Conservation (phyloP, 257 asterid species). For the Solanum phureja region DNA sequence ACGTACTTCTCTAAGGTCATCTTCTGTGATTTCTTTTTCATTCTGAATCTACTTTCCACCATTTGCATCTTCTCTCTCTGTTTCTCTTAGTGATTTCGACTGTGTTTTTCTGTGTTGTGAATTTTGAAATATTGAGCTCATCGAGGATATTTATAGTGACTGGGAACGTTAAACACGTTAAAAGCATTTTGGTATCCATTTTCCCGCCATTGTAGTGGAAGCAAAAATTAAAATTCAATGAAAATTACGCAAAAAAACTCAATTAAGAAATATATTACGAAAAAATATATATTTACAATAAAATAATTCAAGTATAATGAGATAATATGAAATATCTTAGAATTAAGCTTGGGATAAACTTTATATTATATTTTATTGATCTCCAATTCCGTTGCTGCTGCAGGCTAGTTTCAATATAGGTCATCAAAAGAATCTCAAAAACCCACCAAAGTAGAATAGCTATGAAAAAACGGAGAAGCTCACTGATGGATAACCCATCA, state of each 20-base stretch:
- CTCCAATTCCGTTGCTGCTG: neutral
- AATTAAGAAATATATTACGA: too few relatives aligned
- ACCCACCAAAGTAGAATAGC: too few relatives aligned
- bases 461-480: too few relatives aligned
- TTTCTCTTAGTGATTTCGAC: neutral
- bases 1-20: conserved; percentile 18
- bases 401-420: neutral
- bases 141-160: neutral
- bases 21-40: neutral
- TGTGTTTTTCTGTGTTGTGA: neutral
- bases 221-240: neutral
- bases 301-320: neutral
- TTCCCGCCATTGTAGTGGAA: neutral
- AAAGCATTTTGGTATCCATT: neutral
- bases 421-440: neutral
- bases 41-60: neutral
- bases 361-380: too few relatives aligned
- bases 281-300: too few relatives aligned
- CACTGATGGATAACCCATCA: too few relatives aligned
- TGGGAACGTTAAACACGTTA: neutral
- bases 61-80: neutral
- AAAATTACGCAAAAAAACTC: neutral
- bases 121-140: neutral
- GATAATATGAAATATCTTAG: neutral
- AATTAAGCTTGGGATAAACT: neutral